These are phyloP conservation scores for Pisolithus tinctorius DNA, from an alignment of 768 basidiomycete species.

Conservation along the genomic window DNA sequence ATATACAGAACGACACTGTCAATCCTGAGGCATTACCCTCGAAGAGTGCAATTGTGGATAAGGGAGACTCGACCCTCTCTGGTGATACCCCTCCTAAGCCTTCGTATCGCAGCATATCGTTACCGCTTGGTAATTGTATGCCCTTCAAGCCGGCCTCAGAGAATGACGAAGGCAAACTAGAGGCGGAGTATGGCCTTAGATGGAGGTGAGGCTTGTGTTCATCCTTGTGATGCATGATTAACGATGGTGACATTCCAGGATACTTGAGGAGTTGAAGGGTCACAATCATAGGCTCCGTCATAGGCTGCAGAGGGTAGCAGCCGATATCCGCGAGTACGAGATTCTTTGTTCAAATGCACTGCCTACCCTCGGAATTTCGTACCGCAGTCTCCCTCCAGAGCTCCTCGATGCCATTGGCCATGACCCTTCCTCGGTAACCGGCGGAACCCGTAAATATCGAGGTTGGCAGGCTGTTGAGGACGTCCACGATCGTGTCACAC, in stretches of 20 bases:
- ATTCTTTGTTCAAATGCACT: constrained; percentile 46
- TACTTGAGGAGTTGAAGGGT: constrained; percentile 49
- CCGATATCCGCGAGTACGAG: constrained; percentile 61
- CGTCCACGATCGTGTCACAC: constrained; percentile 53
- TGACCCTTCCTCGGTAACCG: constrained; percentile 71
- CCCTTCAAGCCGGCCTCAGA: constrained; percentile 31
- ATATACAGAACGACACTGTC: background rate
- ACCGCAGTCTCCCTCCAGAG: constrained; percentile 51
- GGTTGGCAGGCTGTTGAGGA: constrained; percentile 77
- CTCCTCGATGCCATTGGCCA: constrained; percentile 69
- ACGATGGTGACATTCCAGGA: constrained; percentile 29
- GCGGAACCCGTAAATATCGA: constrained; percentile 49
- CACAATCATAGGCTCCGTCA: constrained; percentile 68
- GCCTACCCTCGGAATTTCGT: constrained; percentile 39
- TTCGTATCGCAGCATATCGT: constrained; percentile 29
- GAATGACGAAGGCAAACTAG: constrained; percentile 42
- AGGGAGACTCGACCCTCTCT: background rate
- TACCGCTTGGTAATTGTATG: constrained; percentile 25
- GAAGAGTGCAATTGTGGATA: background rate
- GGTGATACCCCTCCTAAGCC: constrained; percentile 1
- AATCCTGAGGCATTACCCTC: constrained; percentile 5
- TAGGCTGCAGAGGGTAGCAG: constrained; percentile 58
- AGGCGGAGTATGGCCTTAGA: constrained; percentile 48
- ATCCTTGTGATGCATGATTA: background rate
- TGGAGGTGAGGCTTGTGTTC: constrained; percentile 13